A percentile compares a stretch with the other conserved stretches of the same genome.
These are phyloP conservation scores for Mycena latifolia DNA, from an alignment of 768 basidiomycete species.

Conservation along the genomic window DNA sequence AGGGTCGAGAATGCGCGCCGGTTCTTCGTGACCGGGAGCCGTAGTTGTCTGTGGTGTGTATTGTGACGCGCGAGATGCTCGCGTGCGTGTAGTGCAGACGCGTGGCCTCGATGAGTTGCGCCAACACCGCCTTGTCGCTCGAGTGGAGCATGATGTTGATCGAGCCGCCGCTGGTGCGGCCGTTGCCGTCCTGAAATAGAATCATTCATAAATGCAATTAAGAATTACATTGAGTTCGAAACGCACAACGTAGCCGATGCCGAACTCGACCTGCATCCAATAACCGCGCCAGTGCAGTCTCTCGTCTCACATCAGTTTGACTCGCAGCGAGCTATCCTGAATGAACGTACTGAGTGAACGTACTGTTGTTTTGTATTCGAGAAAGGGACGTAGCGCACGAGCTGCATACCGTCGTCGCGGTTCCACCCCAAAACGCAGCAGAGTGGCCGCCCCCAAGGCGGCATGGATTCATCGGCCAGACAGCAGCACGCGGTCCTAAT, in stretches of 20 bases:
- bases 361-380: conserved; percentile 35
- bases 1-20: conserved; percentile 45
- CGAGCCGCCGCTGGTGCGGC: conserved; percentile 33
- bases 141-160: conserved; percentile 41
- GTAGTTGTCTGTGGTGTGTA: conserved; percentile 39
- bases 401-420: conserved; percentile 31
- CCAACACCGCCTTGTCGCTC: conserved; percentile 37
- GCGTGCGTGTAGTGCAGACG: conserved; percentile 40
- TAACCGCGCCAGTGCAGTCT: conserved; percentile 29
- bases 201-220: not conserved
- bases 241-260: conserved; percentile 31
- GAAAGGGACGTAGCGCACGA: conserved; percentile 32
- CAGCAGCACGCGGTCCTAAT: too few relatives aligned
- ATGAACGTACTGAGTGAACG: too few relatives aligned
- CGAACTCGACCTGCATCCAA: conserved; percentile 38
- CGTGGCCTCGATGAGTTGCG: conserved; percentile 42
- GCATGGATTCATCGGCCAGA: too few relatives aligned
- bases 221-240: not conserved
- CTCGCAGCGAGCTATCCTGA: too few relatives aligned
- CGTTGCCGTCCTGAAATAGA: conserved; percentile 29
- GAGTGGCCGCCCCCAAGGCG: too few relatives aligned
- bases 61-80: conserved; percentile 40
- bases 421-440: too few relatives aligned
- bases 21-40: conserved; percentile 39
- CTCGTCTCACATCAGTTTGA: too few relatives aligned